Conservation (phyloP, 2,329 filamentous ascomycete genomes). For the Aurifilum marmelostoma region DNA sequence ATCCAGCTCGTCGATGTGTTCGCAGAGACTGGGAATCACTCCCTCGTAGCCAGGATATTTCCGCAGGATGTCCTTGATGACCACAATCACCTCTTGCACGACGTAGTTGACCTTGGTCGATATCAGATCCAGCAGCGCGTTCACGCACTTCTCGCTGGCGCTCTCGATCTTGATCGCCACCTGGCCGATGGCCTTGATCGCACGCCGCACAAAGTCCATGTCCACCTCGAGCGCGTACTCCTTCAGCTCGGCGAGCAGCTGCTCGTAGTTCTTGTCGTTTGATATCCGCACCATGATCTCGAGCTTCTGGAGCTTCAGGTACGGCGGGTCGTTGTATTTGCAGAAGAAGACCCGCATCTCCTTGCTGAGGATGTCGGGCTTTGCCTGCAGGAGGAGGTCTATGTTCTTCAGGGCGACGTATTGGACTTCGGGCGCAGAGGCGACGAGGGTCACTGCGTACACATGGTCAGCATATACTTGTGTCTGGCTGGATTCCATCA, state of each 20-base stretch:
- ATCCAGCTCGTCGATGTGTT: constrained; percentile 95
- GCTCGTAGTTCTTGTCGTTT: constrained; percentile 95
- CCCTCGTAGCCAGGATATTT: constrained; percentile 98
- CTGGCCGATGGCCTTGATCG: constrained; percentile 95
- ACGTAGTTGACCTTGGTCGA: constrained; percentile 99
- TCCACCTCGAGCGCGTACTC: constrained; percentile 98
- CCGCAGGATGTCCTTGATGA: constrained; percentile 97
- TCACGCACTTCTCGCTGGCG: constrained; percentile 93
- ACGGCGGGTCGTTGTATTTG: constrained; percentile 99
- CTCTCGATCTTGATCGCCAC: constrained; percentile 98
- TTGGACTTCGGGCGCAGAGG: constrained; percentile 94
- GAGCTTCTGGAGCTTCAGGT: constrained; percentile 95
- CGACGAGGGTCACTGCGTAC: constrained; percentile 81
- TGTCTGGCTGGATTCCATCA: neutral
- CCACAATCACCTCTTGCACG: constrained; percentile 97
- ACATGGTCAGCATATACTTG: constrained; percentile 8
- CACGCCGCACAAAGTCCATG: constrained; percentile 96
- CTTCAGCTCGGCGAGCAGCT: constrained; percentile 90
- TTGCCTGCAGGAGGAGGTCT: constrained; percentile 91
- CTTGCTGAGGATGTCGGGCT: constrained; percentile 95
- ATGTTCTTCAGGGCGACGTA: constrained; percentile 97
- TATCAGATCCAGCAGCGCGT: constrained; percentile 89
- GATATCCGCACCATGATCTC: constrained; percentile 99
- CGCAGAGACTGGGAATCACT: constrained; percentile 93
- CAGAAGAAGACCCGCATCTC: constrained; percentile 98